Evolutionary conservation across 2,329 filamentous ascomycete species (phyloP).

Genomic region (Fusarium austroafricanum): DNA sequence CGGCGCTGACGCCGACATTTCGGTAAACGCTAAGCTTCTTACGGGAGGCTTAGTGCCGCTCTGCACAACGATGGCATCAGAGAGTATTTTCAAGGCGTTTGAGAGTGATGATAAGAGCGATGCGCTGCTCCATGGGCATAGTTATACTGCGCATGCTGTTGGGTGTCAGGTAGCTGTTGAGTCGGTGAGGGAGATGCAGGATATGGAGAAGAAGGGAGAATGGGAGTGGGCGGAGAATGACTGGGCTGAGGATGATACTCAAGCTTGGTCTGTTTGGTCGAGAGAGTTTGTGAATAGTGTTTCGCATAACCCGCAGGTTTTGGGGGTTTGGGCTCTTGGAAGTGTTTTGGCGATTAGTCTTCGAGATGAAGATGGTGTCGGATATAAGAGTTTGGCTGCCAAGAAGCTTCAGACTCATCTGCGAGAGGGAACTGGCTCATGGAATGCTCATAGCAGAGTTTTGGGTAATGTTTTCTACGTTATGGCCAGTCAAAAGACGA

Average conservation of each 20-base stretch:
- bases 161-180: conserved; percentile 83
- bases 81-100: conserved; percentile 79
- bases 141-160: conserved; percentile 86
- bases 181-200: conserved; percentile 68
- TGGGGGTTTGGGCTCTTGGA: conserved; percentile 78
- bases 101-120: conserved; percentile 78
- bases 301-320: conserved; percentile 67
- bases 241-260: conserved; percentile 7
- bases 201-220: conserved; percentile 64
- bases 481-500: conserved; percentile 65
- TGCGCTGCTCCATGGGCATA: conserved; percentile 84
- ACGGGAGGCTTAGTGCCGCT: conserved; percentile 84
- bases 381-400: conserved; percentile 62
- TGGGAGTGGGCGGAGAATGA: conserved; percentile 60
- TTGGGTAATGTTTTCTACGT: conserved; percentile 69
- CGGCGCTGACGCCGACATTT: conserved; percentile 75
- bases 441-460: conserved; percentile 66
- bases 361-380: conserved; percentile 54
- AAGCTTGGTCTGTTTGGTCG: conserved; percentile 78
- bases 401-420: conserved; percentile 56
- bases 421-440: conserved; percentile 46
- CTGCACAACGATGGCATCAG: conserved; percentile 78
- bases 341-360: conserved; percentile 76
- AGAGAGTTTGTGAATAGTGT: conserved; percentile 67
- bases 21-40: conserved; percentile 84